These are phyloP conservation scores for Pichia sp. DNA, from an alignment of 1,139 yeast species.

Conservation along the genomic window DNA sequence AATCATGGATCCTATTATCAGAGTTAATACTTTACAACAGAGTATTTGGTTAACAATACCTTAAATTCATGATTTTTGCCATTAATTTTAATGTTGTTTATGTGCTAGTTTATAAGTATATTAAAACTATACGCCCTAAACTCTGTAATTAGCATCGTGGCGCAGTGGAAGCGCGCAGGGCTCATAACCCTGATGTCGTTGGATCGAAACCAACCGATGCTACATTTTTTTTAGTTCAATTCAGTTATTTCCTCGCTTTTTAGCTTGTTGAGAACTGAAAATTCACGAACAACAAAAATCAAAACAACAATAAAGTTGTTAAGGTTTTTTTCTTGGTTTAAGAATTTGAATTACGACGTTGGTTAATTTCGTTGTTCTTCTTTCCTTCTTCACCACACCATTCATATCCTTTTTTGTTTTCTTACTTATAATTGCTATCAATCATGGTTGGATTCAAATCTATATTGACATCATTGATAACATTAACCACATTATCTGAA, in stretches of 20 bases:
- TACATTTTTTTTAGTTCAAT: constrained; percentile 33
- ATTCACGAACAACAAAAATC: not conserved
- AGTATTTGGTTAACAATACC: too few relatives aligned
- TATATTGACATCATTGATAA: not conserved
- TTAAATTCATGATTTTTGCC: too few relatives aligned
- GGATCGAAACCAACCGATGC: constrained; percentile 99
- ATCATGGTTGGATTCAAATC: constrained; percentile 3
- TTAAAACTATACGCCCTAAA: not conserved
- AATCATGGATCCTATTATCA: too few relatives aligned
- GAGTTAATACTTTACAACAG: too few relatives aligned
- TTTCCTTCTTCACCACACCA: not conserved
- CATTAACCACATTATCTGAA: constrained; percentile 10
- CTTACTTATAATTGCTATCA: too few relatives aligned
- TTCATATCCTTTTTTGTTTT: not conserved
- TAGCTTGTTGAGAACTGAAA: not conserved
- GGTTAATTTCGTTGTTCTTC: too few relatives aligned
- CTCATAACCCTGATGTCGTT: constrained; percentile 97
- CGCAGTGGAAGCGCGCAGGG: constrained; percentile 30
- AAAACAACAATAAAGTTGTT: not conserved
- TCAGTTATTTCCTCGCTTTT: not conserved
- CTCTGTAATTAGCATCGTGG: constrained; percentile 22
- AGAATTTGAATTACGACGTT: too few relatives aligned
- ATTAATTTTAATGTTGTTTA: too few relatives aligned
- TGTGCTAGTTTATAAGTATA: too few relatives aligned
- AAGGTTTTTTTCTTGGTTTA: too few relatives aligned